These are phyloP conservation scores for Oryza meridionalis DNA, from an alignment of 176 grass and related monocot species.

Conservation along the genomic window DNA sequence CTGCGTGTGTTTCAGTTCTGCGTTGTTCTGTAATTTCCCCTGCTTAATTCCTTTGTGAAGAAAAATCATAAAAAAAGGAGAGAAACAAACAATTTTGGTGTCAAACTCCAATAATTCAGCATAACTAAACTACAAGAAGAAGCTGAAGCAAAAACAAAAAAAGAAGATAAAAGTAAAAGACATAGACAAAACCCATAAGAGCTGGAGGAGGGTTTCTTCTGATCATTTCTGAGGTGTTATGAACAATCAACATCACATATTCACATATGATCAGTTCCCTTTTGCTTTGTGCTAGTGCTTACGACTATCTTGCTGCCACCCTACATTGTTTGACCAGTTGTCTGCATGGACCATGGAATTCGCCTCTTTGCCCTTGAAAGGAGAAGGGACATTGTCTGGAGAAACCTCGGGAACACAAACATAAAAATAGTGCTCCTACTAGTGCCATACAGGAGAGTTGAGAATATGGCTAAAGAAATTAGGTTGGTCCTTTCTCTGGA, in stretches of 20 bases:
- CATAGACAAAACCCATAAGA: constrained; percentile 43
- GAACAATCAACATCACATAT: constrained; percentile 52
- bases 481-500: neutral
- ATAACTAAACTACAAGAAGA: constrained; percentile 18
- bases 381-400: constrained; percentile 45
- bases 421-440: constrained; percentile 37
- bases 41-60: constrained; percentile 38
- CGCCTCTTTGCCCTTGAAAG: constrained; percentile 46
- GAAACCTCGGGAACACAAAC: constrained; percentile 73
- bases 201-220: constrained; percentile 39
- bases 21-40: constrained; percentile 57
- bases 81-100: constrained; percentile 36
- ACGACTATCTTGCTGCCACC: constrained; percentile 43
- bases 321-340: constrained; percentile 71
- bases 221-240: neutral
- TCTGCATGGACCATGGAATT: constrained; percentile 62
- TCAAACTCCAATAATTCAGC: neutral
- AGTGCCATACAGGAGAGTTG: constrained; percentile 41
- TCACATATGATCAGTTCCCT: constrained; percentile 44
- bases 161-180: neutral
- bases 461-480: constrained; percentile 31
- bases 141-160: neutral
- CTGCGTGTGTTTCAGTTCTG: constrained; percentile 35
- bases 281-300: constrained; percentile 36
- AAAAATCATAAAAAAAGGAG: constrained; percentile 24